These are phyloP conservation scores for Diaporthe helianthi DNA, from an alignment of 2,329 filamentous ascomycete genomes.

Conservation along the genomic window DNA sequence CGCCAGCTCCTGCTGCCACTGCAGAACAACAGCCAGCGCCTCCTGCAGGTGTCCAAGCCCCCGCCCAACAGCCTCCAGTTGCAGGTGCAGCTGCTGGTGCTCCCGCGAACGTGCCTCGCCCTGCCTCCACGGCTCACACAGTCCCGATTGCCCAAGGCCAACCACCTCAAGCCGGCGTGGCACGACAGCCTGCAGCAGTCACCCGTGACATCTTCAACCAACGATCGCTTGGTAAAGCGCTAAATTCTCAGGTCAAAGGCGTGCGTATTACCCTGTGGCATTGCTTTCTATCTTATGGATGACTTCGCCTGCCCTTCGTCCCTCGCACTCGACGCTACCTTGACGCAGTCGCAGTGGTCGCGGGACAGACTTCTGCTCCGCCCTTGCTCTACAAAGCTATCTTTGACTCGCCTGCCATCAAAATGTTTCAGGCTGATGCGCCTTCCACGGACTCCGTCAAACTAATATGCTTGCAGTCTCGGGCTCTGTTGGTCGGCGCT, in stretches of 20 bases:
- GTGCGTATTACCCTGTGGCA: conserved; percentile 52
- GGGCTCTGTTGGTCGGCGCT: conserved; percentile 91
- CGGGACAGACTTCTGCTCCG: conserved; percentile 10
- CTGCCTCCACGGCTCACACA: conserved; percentile 25
- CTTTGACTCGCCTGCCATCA: background rate
- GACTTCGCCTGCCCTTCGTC: background rate
- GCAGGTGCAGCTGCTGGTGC: conserved; percentile 13
- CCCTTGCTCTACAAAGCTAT: background rate
- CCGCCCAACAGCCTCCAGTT: conserved; percentile 8
- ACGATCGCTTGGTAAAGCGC: conserved; percentile 70
- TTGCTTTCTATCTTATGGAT: background rate
- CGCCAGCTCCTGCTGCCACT: conserved; percentile 29
- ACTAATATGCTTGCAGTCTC: conserved; percentile 63
- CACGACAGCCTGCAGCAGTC: conserved; percentile 36
- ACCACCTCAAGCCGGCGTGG: conserved; percentile 27
- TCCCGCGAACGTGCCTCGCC: conserved; percentile 17
- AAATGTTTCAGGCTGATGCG: conserved; percentile 5
- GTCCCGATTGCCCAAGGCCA: conserved; percentile 30
- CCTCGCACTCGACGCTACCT: background rate
- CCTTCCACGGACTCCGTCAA: background rate
- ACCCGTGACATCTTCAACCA: conserved; percentile 63
- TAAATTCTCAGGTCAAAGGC: conserved; percentile 73
- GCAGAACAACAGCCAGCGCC: conserved; percentile 22
- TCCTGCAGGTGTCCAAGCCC: conserved; percentile 26
- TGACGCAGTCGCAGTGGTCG: conserved; percentile 8